Evolutionary conservation across 2,329 filamentous ascomycete genomes (phyloP), one percentile per base, ranked within the genome.

Genomic region (Fusarium tuaranense): DNA sequence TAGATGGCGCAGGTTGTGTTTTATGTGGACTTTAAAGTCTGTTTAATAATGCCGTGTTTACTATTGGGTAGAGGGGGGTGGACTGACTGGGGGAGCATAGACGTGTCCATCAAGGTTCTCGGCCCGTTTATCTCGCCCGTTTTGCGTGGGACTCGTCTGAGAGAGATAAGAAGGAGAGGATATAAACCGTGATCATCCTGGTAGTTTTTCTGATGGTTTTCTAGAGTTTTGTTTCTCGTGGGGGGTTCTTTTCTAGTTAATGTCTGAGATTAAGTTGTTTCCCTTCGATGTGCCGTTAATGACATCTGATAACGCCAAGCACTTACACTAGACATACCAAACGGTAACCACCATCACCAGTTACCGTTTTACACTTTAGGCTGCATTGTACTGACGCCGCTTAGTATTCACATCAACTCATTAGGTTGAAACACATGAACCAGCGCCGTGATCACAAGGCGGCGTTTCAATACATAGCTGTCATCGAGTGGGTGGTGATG

Each of bases 21-120:
- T 70, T 60, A 25, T 60, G 70, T 60, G 65, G 2, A 46, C 39
- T 20, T 10, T 12, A n/a, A 60, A 39, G 7, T 18, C n/a, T 39
- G 58, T 27, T 70, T 70, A 44, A 67, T 73, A 72, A 72, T 72
- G 46, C n/a, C 57, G 7, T 16, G 1, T 7, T 5, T 67, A 48
- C 4, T 46, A 73, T 72, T 72, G 70, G 58, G 10, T n/a, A 22
- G 8, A 39, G 22, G 57, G 10, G 9, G 32, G 32, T 60, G 57
- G 58, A 27, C 34, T 60, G 36, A 60, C 48, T 12, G 27, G 25
- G 48, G 48, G 48, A 32, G 58, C 58, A 44, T n/a, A 32, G 58
- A 60, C 18, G 5, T 12, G 27, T 36, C 70, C 57, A 70, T 73
- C 70, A 73, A 60, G 66, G 66, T 72, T 32, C 46, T 59, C 55